A percentile compares a stretch with the other conserved stretches of the same genome.
Conservation (phyloP, 108 stramenopile genomes). For the Hondaea fermentalgiana region DNA sequence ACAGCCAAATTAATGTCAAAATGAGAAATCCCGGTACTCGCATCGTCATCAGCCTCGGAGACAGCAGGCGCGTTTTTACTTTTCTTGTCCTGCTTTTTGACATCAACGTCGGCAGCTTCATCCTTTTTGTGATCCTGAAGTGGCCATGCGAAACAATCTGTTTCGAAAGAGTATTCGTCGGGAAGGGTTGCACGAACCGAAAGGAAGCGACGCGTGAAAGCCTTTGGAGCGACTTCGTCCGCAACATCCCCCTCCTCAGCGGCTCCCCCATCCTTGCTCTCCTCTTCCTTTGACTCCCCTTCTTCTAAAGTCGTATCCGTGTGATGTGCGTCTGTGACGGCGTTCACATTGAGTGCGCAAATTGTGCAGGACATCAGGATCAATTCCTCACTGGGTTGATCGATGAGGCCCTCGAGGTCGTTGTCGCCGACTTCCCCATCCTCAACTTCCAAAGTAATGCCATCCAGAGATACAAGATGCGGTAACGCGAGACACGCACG, state of each 20-base stretch:
- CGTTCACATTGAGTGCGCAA: background rate
- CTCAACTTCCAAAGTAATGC: background rate
- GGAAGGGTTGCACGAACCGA: too few species aligned
- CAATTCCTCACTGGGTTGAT: background rate
- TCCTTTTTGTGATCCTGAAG: too few species aligned
- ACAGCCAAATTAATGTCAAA: too few species aligned
- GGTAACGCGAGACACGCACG: background rate
- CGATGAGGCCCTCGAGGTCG: background rate
- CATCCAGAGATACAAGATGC: background rate
- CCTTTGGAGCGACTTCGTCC: too few species aligned
- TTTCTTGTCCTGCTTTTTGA: background rate
- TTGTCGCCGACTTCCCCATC: background rate
- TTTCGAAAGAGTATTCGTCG: too few species aligned
- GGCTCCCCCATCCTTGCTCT: too few species aligned
- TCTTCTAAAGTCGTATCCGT: background rate
- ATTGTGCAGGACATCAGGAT: background rate
- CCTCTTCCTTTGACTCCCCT: background rate
- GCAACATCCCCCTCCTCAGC: too few species aligned
- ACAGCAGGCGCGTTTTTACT: background rate
- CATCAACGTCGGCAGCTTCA: background rate
- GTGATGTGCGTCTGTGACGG: background rate
- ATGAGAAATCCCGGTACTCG: too few species aligned
- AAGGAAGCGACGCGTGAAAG: too few species aligned
- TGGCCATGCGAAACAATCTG: too few species aligned
- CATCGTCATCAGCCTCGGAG: background rate